A percentile compares a stretch with the other conserved stretches of the same genome.
phyloP scores from a whole-genome alignment of 2,329 filamentous ascomycete species.

The Ceratocystis ficicola region DNA sequence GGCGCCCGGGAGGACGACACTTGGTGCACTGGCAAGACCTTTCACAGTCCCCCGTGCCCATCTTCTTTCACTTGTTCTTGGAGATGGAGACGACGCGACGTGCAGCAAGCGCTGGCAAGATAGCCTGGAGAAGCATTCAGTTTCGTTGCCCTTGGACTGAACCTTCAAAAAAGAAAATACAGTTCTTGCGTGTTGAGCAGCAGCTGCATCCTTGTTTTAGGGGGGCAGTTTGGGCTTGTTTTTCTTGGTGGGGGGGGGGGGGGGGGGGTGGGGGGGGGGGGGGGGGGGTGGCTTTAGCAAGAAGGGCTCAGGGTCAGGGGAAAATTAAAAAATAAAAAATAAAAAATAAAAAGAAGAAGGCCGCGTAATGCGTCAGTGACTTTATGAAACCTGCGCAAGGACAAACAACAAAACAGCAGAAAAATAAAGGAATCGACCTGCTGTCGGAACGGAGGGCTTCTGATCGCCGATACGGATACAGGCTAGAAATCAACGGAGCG shows the following conservation, averaged over 20 bases:
- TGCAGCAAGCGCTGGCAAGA: too few relatives aligned
- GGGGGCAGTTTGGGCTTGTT: neutral
- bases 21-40: neutral
- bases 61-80: neutral
- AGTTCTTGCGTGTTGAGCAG: too few relatives aligned
- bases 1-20: neutral
- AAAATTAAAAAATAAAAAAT: neutral
- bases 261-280: neutral
- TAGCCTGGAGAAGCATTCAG: too few relatives aligned
- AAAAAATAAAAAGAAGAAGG: neutral
- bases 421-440: neutral
- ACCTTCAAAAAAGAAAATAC: too few relatives aligned
- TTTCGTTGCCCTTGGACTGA: neutral
- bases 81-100: too few relatives aligned
- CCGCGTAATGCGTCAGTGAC: slow-evolving; percentile 6
- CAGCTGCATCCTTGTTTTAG: too few relatives aligned
- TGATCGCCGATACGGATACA: neutral
- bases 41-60: neutral
- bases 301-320: neutral
- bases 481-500: neutral
- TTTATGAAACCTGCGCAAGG: neutral
- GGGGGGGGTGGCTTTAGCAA: neutral
- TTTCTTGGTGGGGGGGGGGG: neutral
- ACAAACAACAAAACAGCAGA: neutral
- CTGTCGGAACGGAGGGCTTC: neutral